Evolutionary conservation across 2,329 filamentous ascomycete species (phyloP).

Genomic region (Hypoxylon sp.): DNA sequence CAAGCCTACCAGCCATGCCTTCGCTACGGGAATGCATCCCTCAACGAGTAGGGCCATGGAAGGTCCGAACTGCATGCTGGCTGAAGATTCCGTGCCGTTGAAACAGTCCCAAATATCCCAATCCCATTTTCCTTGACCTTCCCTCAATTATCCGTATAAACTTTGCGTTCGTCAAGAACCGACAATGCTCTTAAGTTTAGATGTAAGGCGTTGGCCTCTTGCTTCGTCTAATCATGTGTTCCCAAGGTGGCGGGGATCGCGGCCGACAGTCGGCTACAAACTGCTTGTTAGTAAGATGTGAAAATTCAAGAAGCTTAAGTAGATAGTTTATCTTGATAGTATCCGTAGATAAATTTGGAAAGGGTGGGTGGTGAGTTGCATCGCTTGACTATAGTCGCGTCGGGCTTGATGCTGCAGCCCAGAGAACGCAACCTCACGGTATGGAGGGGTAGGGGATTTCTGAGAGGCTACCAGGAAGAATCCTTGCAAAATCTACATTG

Average conservation of each 20-base stretch:
- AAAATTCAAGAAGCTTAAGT: not conserved
- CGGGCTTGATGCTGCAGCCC: slow-evolving; percentile 5
- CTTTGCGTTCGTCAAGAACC: not conserved
- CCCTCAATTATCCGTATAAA: slow-evolving; percentile 12
- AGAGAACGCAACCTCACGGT: slow-evolving; percentile 19
- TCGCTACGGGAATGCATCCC: slow-evolving; percentile 16
- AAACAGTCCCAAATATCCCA: slow-evolving; percentile 23
- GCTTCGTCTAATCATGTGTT: slow-evolving; percentile 54
- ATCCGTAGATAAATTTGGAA: not conserved
- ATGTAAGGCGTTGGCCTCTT: slow-evolving; percentile 49
- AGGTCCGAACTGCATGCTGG: slow-evolving; percentile 2
- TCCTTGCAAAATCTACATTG: slow-evolving; percentile 36
- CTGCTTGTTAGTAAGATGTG: slow-evolving; percentile 27
- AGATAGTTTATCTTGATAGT: not conserved
- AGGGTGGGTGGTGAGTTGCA: not conserved
- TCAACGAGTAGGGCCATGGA: not conserved
- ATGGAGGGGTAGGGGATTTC: slow-evolving; percentile 10
- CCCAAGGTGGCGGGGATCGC: slow-evolving; percentile 52
- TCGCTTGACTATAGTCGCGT: slow-evolving; percentile 10
- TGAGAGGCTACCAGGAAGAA: slow-evolving; percentile 18
- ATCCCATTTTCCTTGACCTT: slow-evolving; percentile 12
- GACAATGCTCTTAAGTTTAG: slow-evolving; percentile 30
- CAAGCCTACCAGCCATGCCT: slow-evolving; percentile 16
- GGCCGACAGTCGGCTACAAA: slow-evolving; percentile 53
- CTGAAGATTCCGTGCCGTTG: slow-evolving; percentile 7